Percentiles rank a stretch among this genome's conserved stretches.
Evolutionary conservation across 169 alveolate species (phyloP).

Genomic region (Perkinsus chesapeaki): DNA sequence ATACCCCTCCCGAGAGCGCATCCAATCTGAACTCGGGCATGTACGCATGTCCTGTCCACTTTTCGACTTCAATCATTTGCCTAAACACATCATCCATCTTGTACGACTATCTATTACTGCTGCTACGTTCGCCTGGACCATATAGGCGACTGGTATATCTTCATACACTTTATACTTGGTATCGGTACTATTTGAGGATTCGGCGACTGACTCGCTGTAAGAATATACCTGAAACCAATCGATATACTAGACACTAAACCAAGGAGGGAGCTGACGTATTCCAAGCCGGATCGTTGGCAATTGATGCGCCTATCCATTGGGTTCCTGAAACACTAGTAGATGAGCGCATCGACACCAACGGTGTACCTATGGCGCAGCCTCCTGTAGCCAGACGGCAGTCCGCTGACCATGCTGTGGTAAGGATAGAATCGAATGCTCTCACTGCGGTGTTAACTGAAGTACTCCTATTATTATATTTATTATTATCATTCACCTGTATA

Average conservation of each 20-base stretch:
- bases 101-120: neutral
- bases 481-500: neutral
- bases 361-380: neutral
- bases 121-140: neutral
- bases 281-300: neutral
- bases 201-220: neutral
- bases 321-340: neutral
- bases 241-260: neutral
- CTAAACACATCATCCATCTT: neutral
- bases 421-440: neutral
- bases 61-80: neutral
- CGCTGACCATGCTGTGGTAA: neutral
- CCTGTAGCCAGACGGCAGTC: neutral
- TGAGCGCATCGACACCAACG: neutral
- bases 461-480: neutral
- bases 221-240: neutral
- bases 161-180: neutral
- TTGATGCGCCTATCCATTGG: neutral
- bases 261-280: neutral
- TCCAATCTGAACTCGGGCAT: neutral
- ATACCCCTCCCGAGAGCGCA: neutral
- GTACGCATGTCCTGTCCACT: neutral
- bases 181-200: neutral
- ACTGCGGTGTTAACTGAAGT: neutral
- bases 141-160: neutral